Base-by-base conservation (phyloP, 108 stramenopile species). In the Fistulifera solaris region DNA sequence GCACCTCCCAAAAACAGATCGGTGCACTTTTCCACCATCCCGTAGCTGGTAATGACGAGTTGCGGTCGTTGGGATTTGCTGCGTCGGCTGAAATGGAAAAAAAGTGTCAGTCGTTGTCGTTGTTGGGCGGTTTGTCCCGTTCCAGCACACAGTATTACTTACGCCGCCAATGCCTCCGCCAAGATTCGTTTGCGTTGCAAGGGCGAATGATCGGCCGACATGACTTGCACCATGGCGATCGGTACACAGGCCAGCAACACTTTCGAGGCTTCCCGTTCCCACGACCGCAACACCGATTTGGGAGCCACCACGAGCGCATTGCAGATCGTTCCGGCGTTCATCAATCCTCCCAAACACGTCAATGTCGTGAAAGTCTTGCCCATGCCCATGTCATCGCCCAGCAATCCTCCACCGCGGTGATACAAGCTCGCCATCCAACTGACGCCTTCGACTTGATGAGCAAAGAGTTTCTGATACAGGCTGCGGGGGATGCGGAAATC, bases 401-500 rank as follows among this genome's bases (percentile, higher is more conserved):
- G 49, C 18, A 54, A 40, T 31, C 99, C 99, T 17, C 99, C 99
- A 6, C 70, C 61, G 27, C 72, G 56, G 22, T 62, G 16, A 59
- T 95, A 73, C 19, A 95, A 63, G 23, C 75, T 72, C 41, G 80
- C 95, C 74, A 98, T 81, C 96, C 96, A 99, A 17, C 80, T 72
- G n/a, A 97, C 76, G 15, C 91, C 96, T 42, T 76, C 74, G 25
- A 73, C 61, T 64, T 95, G 93, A 69, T 89, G 85, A 7, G 58
- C 67, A 61, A 72, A 92, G 11, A 95, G 78, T 47, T 56, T 66
- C 1, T 82, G 57, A 57, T 77, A 90, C 3, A 85, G 54, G 1
- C 53, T 13, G 2, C 55, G 28, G 12, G 83, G 81, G 23, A 87
- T 45, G 12, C 64, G 53, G 22, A 87, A 67, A 5, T 74, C 70